Percentiles rank a stretch among this genome's conserved stretches.
Conservation (phyloP, 768 basidiomycete genomes). For the Tricholoma bakamatsutake region DNA sequence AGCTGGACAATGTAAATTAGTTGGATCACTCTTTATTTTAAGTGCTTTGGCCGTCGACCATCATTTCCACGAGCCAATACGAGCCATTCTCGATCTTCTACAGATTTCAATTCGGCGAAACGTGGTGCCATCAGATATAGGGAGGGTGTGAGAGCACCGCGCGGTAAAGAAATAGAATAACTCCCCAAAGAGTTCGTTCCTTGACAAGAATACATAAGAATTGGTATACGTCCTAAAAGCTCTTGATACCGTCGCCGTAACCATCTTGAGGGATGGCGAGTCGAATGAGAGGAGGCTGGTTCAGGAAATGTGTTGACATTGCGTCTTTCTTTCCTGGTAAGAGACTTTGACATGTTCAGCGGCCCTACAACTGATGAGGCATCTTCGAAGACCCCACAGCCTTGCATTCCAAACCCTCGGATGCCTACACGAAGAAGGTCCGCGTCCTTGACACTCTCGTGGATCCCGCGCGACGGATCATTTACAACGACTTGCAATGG, state of each 20-base stretch:
- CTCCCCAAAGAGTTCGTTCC: constrained; percentile 9
- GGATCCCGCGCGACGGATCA: constrained; percentile 6
- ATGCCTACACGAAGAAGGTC: constrained; percentile 19
- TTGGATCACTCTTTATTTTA: neutral
- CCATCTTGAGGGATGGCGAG: constrained; percentile 40
- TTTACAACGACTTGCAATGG: constrained; percentile 48
- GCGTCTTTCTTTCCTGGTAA: constrained; percentile 29
- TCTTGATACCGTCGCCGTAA: constrained; percentile 49
- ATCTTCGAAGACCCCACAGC: constrained; percentile 35
- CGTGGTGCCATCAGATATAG: constrained; percentile 17
- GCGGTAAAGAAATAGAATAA: constrained; percentile 28
- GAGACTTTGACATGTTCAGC: constrained; percentile 16
- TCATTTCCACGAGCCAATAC: constrained; percentile 9
- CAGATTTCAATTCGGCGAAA: constrained; percentile 23
- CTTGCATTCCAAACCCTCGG: constrained; percentile 37
- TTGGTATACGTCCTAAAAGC: constrained; percentile 56
- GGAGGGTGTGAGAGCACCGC: constrained; percentile 20
- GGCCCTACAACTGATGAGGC: constrained; percentile 39
- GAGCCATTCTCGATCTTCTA: constrained; percentile 31
- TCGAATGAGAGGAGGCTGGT: neutral
- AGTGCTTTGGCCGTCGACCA: neutral
- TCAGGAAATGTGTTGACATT: neutral
- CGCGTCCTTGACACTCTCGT: constrained; percentile 6
- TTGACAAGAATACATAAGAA: constrained; percentile 33
- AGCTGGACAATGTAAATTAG: constrained; percentile 39